Conservation (phyloP, 2,329 filamentous ascomycete genomes). For the Rutstroemia sydowiana region DNA sequence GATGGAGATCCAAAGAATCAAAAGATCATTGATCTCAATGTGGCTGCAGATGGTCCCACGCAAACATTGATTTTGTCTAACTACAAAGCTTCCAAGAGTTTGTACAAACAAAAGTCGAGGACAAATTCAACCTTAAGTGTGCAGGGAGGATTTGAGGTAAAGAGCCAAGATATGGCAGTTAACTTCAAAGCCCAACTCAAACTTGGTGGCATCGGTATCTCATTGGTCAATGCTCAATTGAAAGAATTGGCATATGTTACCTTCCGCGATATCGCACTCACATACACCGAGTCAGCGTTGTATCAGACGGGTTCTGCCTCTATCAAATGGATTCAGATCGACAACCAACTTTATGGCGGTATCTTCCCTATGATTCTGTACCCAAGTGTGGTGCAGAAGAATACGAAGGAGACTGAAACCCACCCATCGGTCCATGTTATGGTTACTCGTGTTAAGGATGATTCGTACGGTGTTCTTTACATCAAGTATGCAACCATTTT, state of each 20-base stretch:
- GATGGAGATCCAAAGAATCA: constrained; percentile 48
- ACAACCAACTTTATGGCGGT: constrained; percentile 96
- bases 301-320: constrained; percentile 88
- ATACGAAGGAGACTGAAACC: constrained; percentile 84
- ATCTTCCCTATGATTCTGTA: constrained; percentile 97
- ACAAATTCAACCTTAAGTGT: constrained; percentile 42
- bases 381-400: constrained; percentile 95
- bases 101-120: constrained; percentile 63
- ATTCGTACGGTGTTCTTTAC: constrained; percentile 95
- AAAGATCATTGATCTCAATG: constrained; percentile 94
- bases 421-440: constrained; percentile 91
- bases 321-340: constrained; percentile 98
- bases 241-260: constrained; percentile 92
- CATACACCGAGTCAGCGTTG: constrained; percentile 85
- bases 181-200: constrained; percentile 86
- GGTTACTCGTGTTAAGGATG: constrained; percentile 92
- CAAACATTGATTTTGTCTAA: constrained; percentile 92
- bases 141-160: constrained; percentile 86
- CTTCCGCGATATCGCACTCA: constrained; percentile 81
- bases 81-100: constrained; percentile 84
- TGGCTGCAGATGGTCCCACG: constrained; percentile 89
- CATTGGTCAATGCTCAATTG: constrained; percentile 84
- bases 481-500: constrained; percentile 96
- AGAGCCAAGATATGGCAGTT: constrained; percentile 79
- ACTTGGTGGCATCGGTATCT: constrained; percentile 85